A percentile compares a stretch with the other conserved stretches of the same genome.
These are phyloP conservation scores for Cyberlindnera veronae DNA, from an alignment of 805 yeast species.

Conservation along the genomic window DNA sequence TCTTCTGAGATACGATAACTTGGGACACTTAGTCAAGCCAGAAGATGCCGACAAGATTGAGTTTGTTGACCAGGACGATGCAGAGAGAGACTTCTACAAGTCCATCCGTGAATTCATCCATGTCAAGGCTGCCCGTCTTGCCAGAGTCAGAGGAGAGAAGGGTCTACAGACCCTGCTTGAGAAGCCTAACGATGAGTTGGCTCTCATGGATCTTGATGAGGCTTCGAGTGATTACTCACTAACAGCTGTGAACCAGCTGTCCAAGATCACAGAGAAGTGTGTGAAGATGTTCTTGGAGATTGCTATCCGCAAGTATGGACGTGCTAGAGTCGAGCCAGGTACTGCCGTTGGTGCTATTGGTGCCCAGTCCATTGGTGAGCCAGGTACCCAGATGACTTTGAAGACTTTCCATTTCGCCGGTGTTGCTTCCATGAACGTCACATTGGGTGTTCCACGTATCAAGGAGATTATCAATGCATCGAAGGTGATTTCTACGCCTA, in stretches of 20 bases:
- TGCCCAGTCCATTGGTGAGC: slow-evolving; percentile 98
- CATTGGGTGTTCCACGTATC: slow-evolving; percentile 98
- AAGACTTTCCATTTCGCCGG: slow-evolving; percentile 99
- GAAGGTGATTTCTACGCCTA: slow-evolving; percentile 91
- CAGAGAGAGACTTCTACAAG: slow-evolving; percentile 79
- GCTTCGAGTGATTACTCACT: slow-evolving; percentile 33
- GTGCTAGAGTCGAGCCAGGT: slow-evolving; percentile 96
- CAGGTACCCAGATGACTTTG: slow-evolving; percentile 98
- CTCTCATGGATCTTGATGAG: slow-evolving; percentile 37
- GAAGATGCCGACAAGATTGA: slow-evolving; percentile 51
- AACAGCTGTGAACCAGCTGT: slow-evolving; percentile 56
- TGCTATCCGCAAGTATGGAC: slow-evolving; percentile 76
- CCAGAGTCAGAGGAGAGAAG: slow-evolving; percentile 50
- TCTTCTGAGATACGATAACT: slow-evolving; percentile 67
- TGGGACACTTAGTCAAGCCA: slow-evolving; percentile 50
- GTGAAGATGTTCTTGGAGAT: slow-evolving; percentile 66
- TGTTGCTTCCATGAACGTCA: slow-evolving; percentile 98
- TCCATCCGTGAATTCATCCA: slow-evolving; percentile 65
- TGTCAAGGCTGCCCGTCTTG: slow-evolving; percentile 55
- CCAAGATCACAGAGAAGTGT: slow-evolving; percentile 59
- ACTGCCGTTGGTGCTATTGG: slow-evolving; percentile 99
- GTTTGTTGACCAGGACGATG: slow-evolving; percentile 79
- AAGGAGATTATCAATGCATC: slow-evolving; percentile 98
- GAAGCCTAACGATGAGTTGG: slow-evolving; percentile 42
- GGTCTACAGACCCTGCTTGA: slow-evolving; percentile 45